phyloP scores from a whole-genome alignment of 345 rosid species.

The Populus alba region DNA sequence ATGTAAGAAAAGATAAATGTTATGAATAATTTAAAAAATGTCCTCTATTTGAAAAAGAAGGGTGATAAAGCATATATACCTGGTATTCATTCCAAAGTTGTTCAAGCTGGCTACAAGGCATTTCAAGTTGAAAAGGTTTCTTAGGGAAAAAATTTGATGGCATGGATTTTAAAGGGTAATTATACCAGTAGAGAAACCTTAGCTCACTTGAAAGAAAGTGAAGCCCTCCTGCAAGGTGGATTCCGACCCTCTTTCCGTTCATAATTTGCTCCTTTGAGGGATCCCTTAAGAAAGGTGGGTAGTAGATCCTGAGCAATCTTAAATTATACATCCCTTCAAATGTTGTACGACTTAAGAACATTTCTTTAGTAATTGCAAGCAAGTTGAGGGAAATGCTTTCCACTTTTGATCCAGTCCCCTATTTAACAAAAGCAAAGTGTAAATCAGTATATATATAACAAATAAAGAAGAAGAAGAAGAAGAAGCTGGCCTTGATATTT shows the following conservation, averaged over 20 bases:
- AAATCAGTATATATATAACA: no score
- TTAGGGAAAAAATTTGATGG: not conserved
- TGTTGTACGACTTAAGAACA: not conserved
- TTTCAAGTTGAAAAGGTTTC: not conserved
- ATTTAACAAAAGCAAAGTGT: not conserved
- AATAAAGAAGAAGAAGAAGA: no score
- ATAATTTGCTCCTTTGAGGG: no score
- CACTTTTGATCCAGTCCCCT: not conserved
- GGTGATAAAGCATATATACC: not conserved
- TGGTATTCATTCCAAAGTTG: not conserved
- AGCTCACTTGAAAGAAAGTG: not conserved
- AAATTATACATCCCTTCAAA: not conserved
- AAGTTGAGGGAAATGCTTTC: not conserved
- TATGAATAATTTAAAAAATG: no score
- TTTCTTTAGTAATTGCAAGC: not conserved
- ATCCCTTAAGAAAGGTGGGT: no score
- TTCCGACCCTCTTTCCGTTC: not conserved
- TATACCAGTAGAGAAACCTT: conserved; percentile 2
- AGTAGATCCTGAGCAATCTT: not conserved
- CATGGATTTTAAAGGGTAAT: not conserved
- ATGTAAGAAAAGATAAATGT: not conserved
- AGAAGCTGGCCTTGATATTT: no score
- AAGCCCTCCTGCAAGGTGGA: not conserved
- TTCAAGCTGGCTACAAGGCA: not conserved
- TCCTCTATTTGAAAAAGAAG: not conserved